Percentiles rank a stretch among this genome's conserved stretches.
These are phyloP conservation scores for Backusella parvicylindrica DNA, from an alignment of 192 early-diverging fungal genomes.

Conservation along the genomic window DNA sequence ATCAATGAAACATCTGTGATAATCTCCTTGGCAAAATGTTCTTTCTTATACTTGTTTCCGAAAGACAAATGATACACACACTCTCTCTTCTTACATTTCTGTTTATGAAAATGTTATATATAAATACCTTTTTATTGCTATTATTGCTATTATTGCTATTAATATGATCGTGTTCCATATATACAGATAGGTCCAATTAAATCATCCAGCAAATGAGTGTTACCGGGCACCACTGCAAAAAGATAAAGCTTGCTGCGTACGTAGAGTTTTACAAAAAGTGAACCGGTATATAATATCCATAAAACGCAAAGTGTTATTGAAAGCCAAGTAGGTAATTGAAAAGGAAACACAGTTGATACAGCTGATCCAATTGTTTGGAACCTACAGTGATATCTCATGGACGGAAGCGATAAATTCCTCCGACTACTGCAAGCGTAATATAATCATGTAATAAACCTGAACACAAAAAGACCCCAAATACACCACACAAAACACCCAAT, in stretches of 20 bases:
- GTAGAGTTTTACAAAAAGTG: constrained; percentile 22
- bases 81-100: neutral
- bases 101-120: neutral
- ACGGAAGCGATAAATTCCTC: neutral
- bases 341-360: neutral
- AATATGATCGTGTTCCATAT: constrained; percentile 1
- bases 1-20: neutral
- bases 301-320: neutral
- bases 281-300: constrained; percentile 18
- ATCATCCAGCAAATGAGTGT: neutral
- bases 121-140: neutral
- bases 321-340: constrained; percentile 7
- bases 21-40: neutral
- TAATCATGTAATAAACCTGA: constrained; percentile 32
- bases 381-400: neutral
- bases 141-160: neutral
- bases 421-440: constrained; percentile 8
- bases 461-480: constrained; percentile 13
- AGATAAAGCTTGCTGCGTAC: neutral
- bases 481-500: neutral
- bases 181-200: constrained; percentile 11
- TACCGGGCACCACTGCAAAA: neutral
- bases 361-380: constrained; percentile 8
- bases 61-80: neutral
- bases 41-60: neutral